Evolutionary conservation across 768 basidiomycete genomes (phyloP).

Genomic region (Agrocybe pediades): DNA sequence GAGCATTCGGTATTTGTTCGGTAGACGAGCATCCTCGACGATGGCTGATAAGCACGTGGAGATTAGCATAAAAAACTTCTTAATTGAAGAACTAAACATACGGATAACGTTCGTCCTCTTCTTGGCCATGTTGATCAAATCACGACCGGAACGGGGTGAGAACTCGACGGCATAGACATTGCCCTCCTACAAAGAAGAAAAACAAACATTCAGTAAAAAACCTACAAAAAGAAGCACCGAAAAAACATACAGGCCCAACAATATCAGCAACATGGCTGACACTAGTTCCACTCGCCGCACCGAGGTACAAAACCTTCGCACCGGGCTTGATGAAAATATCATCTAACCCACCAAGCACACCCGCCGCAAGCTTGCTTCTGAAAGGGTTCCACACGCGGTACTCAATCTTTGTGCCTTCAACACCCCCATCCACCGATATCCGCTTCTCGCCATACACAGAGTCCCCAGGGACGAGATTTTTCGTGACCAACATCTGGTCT

Average conservation of each 20-base stretch:
- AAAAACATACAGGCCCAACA: slow-evolving; percentile 80
- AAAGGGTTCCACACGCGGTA: slow-evolving; percentile 99
- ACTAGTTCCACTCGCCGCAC: slow-evolving; percentile 96
- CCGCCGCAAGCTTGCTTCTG: slow-evolving; percentile 94
- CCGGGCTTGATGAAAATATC: slow-evolving; percentile 92
- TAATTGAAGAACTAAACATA: slow-evolving; percentile 40
- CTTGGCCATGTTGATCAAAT: slow-evolving; percentile 99
- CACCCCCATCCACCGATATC: slow-evolving; percentile 79
- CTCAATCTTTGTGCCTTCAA: slow-evolving; percentile 86
- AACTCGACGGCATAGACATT: slow-evolving; percentile 99
- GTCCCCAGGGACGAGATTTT: slow-evolving; percentile 97
- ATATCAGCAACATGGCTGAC: slow-evolving; percentile 99
- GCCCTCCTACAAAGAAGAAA: slow-evolving; percentile 66
- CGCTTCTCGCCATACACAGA: slow-evolving; percentile 99
- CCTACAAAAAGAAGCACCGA: background rate
- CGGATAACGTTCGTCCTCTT: slow-evolving; percentile 99
- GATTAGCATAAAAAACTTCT: slow-evolving; percentile 1
- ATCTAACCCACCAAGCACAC: slow-evolving; percentile 94
- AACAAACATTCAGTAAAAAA: slow-evolving; percentile 2
- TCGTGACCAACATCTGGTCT: slow-evolving; percentile 95
- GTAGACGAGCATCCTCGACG: slow-evolving; percentile 95
- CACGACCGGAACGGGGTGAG: slow-evolving; percentile 93
- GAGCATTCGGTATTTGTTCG: slow-evolving; percentile 97
- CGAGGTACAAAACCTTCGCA: slow-evolving; percentile 95
- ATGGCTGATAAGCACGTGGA: slow-evolving; percentile 59